These are phyloP conservation scores for Citrus sp. DNA, from an alignment of 345 rosid species.

Conservation along the genomic window DNA sequence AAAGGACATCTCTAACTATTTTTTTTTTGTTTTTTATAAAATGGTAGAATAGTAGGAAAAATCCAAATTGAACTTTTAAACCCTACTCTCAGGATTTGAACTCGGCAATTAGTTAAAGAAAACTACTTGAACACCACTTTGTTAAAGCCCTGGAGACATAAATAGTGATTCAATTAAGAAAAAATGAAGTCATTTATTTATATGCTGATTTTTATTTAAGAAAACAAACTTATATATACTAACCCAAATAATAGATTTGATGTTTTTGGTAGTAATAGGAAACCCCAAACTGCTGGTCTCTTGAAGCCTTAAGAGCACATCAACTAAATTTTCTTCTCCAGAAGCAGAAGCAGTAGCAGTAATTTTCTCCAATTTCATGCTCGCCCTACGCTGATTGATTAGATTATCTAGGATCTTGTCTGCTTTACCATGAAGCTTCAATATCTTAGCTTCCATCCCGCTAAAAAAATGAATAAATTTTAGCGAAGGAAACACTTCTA, in stretches of 20 bases:
- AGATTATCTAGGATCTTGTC: neutral
- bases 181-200: neutral
- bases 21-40: no score
- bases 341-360: no score
- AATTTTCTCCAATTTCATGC: neutral
- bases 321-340: slow-evolving; percentile 6
- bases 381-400: neutral
- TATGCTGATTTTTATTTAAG: neutral
- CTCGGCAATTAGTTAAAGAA: no score
- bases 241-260: slow-evolving; percentile 3
- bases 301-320: slow-evolving; percentile 3
- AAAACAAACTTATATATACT: neutral
- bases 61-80: no score
- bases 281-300: neutral
- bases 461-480: neutral
- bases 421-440: neutral
- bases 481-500: neutral
- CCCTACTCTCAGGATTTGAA: no score
- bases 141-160: no score
- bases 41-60: no score
- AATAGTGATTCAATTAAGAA: no score
- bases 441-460: neutral
- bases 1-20: no score
- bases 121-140: no score
- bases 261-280: neutral